These are phyloP conservation scores for Blastomyces silverae DNA, from an alignment of 2,329 filamentous ascomycete genomes.

Conservation along the genomic window DNA sequence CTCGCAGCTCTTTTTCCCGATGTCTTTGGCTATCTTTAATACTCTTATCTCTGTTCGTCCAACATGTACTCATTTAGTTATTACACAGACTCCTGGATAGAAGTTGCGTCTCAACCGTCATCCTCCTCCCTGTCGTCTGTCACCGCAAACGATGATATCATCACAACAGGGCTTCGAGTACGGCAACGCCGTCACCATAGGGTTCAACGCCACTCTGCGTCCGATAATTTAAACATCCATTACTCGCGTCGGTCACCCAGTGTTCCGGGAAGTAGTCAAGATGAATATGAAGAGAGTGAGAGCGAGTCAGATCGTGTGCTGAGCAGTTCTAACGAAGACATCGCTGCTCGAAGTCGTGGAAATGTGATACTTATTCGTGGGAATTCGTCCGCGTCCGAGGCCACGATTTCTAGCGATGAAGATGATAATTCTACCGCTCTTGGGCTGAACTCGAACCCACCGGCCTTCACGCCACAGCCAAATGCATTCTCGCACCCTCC, in stretches of 20 bases:
- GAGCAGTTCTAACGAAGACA: slow-evolving; percentile 57
- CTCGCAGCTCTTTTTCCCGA: neutral
- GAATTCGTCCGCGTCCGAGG: slow-evolving; percentile 28
- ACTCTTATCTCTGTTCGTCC: slow-evolving; percentile 2
- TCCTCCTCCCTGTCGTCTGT: slow-evolving; percentile 82
- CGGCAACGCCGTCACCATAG: slow-evolving; percentile 59
- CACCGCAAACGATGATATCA: slow-evolving; percentile 69
- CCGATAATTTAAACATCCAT: slow-evolving; percentile 37
- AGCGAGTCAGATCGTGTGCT: slow-evolving; percentile 72
- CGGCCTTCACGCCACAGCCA: slow-evolving; percentile 71
- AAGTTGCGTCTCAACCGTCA: slow-evolving; percentile 85
- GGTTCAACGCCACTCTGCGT: slow-evolving; percentile 39
- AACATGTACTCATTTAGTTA: slow-evolving; percentile 42
- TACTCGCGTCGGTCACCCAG: slow-evolving; percentile 42
- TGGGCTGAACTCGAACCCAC: slow-evolving; percentile 52
- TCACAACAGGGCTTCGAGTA: slow-evolving; percentile 78
- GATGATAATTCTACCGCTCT: slow-evolving; percentile 80
- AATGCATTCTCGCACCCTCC: slow-evolving; percentile 88
- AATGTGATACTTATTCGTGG: slow-evolving; percentile 25
- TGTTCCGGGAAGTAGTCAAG: slow-evolving; percentile 65
- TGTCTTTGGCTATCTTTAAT: neutral
- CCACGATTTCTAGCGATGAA: slow-evolving; percentile 42
- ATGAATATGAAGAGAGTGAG: slow-evolving; percentile 91
- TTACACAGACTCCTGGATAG: slow-evolving; percentile 85
- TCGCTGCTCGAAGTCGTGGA: slow-evolving; percentile 31